These are phyloP conservation scores for Cinnamomum chago DNA, from an alignment of 164 flowering plant genomes.

Conservation along the genomic window DNA sequence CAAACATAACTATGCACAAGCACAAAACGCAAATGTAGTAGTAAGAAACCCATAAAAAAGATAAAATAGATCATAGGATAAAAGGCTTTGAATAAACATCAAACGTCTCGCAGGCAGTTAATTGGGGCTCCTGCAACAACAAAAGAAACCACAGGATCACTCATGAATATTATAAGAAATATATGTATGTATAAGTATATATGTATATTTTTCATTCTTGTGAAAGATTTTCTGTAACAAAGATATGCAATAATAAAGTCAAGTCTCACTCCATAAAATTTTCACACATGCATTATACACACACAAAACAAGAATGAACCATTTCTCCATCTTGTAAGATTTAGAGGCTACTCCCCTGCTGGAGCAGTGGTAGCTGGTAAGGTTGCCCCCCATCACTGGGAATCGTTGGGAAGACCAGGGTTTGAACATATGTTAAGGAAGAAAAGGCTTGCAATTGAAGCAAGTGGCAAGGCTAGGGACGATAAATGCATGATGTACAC, in stretches of 20 bases:
- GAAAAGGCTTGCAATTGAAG: too few relatives aligned
- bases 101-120: conserved; percentile 57
- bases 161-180: not conserved
- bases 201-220: not conserved
- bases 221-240: not conserved
- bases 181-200: too few relatives aligned
- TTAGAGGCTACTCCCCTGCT: too few relatives aligned
- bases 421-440: too few relatives aligned
- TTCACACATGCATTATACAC: not conserved
- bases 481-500: too few relatives aligned
- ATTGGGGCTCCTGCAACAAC: conserved; percentile 65
- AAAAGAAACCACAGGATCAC: not conserved
- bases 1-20: too few relatives aligned
- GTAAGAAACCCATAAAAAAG: not conserved
- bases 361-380: too few relatives aligned
- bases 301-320: too few relatives aligned
- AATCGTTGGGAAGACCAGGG: too few relatives aligned
- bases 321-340: too few relatives aligned
- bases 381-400: too few relatives aligned
- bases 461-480: too few relatives aligned
- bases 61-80: conserved; percentile 31
- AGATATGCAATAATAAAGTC: not conserved
- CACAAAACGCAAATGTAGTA: not conserved
- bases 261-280: not conserved
- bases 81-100: conserved; percentile 80